Evolutionary conservation across 164 flowering plant genomes (phyloP).

Genomic region (Vitis rotundifolia): DNA sequence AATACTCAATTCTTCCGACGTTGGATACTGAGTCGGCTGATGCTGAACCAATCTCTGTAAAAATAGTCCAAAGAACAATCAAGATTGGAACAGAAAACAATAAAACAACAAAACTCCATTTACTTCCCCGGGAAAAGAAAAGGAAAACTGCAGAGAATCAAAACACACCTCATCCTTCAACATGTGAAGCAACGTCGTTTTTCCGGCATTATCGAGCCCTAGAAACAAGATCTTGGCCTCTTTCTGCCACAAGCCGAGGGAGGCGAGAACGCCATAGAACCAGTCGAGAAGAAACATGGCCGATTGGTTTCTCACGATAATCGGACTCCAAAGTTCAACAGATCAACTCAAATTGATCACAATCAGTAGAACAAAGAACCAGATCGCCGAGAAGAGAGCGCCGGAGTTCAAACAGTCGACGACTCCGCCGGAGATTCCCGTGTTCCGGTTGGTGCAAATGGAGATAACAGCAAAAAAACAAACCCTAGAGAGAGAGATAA

Average conservation of each 20-base stretch:
- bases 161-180: constrained; percentile 43
- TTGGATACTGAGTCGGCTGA: constrained; percentile 32
- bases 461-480: too few relatives aligned
- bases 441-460: too few relatives aligned
- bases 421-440: neutral
- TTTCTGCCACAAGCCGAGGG: constrained; percentile 52
- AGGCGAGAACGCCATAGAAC: constrained; percentile 49
- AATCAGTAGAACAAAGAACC: neutral
- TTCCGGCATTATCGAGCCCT: constrained; percentile 55
- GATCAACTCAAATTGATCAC: neutral
- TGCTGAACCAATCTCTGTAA: constrained; percentile 38
- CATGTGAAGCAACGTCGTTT: constrained; percentile 55
- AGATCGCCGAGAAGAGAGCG: neutral
- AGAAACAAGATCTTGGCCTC: constrained; percentile 51
- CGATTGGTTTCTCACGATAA: neutral
- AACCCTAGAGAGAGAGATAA: too few relatives aligned
- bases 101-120: neutral
- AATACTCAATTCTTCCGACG: constrained; percentile 38
- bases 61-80: neutral
- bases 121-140: neutral
- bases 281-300: constrained; percentile 46
- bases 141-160: neutral
- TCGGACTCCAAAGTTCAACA: constrained; percentile 1
- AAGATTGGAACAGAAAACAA: neutral
- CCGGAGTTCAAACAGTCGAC: neutral